phyloP scores from a whole-genome alignment of 169 alveolate genomes.

The Theileria annulata region DNA sequence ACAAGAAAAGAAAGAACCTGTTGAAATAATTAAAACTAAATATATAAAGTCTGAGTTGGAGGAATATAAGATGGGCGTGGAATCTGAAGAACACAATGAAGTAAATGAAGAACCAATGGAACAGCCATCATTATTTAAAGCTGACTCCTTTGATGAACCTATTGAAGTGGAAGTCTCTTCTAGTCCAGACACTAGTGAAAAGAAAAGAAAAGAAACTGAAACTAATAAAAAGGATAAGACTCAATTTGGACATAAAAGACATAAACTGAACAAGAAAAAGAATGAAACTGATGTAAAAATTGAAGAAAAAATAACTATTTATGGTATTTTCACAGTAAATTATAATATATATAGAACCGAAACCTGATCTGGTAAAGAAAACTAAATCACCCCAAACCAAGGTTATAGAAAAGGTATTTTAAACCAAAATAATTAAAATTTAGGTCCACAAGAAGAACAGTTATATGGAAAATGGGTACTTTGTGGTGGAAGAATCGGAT shows the following conservation, averaged over 20 bases:
- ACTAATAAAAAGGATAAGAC: neutral
- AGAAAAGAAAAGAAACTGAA: neutral
- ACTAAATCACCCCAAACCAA: neutral
- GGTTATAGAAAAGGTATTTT: slow-evolving; percentile 17
- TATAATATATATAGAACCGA: neutral
- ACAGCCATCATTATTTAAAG: neutral
- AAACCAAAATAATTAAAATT: neutral
- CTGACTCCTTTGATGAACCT: slow-evolving; percentile 8
- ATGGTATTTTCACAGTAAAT: slow-evolving; percentile 19
- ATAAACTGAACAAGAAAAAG: neutral
- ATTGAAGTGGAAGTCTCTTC: neutral
- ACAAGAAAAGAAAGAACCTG: slow-evolving; percentile 3
- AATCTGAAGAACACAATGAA: slow-evolving; percentile 1
- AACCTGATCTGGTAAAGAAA: neutral
- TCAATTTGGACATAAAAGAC: neutral
- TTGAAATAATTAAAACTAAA: neutral
- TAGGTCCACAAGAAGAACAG: slow-evolving; percentile 62
- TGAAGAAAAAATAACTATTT: neutral
- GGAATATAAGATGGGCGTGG: neutral
- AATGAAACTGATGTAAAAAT: neutral
- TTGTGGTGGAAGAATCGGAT: slow-evolving; percentile 63
- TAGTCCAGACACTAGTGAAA: neutral
- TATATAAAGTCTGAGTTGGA: neutral
- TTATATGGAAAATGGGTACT: slow-evolving; percentile 66
- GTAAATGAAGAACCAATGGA: neutral